Base-by-base conservation (phyloP, 345 rosid species). In the Dimocarpus longan region DNA sequence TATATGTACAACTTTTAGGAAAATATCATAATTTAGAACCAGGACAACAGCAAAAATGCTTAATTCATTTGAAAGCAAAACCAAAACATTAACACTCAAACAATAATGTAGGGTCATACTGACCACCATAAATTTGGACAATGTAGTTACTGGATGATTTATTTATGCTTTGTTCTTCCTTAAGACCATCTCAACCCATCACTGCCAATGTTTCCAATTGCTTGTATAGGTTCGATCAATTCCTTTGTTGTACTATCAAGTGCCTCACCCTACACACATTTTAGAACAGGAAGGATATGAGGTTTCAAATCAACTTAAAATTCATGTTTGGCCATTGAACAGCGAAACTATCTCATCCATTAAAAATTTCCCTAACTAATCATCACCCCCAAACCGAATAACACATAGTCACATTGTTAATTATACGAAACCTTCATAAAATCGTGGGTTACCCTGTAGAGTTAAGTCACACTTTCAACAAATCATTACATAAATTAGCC, bases 141-240 rank as follows among this genome's bases (percentile, higher is more conserved):
- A 22, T 68, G 32, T 54, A n/a, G 24, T 21, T 15, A 22, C 59
- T 10, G 4, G n/a, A 11, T 6, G 63, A 64, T 52, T 80, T 77
- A 79, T 26, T 28, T 16, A 39, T 39, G 83, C 70, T 73, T 78
- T 40, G 75, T 81, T 83, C 90, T 86, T 66, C 81, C 83, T 43
- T 75, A 82, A 62, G 93, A 89, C 90, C 89, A 94, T 8, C 97
- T 95, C 48, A 94, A 66, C 37, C 98, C 98, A 60, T 90, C 91
- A 72, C 68, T 91, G 76, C 98, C 98, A 54, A 86, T 80, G 78
- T 92, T 92, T 69, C 98, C 93, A 48, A 82, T 85, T 15, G 92
- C 90, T 80, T 87, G 85, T 74, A 93, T 73, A 4, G 97, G 97
- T 81, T 88, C 89, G 9, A 89, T 82, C 87, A 90, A 84, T 48